Base-by-base conservation (phyloP, 2,329 filamentous ascomycete genomes). In the Colletotrichum euphorbiae region DNA sequence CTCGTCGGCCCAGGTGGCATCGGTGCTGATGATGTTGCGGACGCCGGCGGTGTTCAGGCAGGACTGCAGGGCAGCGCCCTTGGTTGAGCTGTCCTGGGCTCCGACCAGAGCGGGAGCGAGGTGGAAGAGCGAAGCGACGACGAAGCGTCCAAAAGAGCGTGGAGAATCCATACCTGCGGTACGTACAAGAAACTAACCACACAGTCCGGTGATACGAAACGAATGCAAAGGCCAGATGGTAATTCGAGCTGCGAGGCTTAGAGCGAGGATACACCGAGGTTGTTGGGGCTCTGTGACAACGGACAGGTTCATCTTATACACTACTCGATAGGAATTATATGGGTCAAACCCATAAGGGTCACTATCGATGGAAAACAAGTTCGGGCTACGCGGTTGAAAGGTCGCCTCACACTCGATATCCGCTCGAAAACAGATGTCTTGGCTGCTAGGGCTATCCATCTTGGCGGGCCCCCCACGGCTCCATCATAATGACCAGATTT, bases 41-140 rank as follows among this genome's bases (percentile, higher is more conserved):
- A 70, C 69, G 19, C 66, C 69, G 19, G 69, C 69, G 3, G 60
- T 45, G 45, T 46, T 62, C 21, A 70, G 54, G 56, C 69, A 70
- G 21, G 68, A 13, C 60, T 70, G 64, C n/a, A 70, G 59, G 19
- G 65, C 55, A 6, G 50, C 40, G 33, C 60, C 55, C 50, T 65
- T 70, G 58, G 40, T 36, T 28, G 55, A 50, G 21, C 42, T 24
- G 57, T 55, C 63, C 52, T 70, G 69, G 12, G 61, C 66, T 8
- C 51, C 40, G 40, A 66, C 66, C 24, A 64, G 51, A 21, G 69
- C 36, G 56, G 68, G 64, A 15, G 65, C 56, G 11, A 61, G 55
- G 48, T 31, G 60, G 69, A 69, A 57, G 48, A 70, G 66, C 13
- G 65, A 69, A 31, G 66, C 51, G 62, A 70, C 66, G 62, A 67